Conservation (phyloP, 352 stramenopile genomes). For the Phytophthora sojae region DNA sequence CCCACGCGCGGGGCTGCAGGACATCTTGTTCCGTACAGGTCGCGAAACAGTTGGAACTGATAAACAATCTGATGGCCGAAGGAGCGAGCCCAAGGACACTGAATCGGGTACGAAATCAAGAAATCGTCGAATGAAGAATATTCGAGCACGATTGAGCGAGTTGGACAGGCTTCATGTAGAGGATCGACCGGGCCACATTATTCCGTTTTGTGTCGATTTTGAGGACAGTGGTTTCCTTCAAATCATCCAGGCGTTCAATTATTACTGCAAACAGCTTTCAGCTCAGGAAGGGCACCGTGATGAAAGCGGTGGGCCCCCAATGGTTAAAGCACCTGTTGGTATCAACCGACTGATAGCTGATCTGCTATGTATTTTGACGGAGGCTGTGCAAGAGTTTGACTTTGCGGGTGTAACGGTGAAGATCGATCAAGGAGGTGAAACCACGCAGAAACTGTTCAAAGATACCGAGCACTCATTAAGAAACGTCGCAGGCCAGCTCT, state of each 20-base stretch:
- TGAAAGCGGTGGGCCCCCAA: background rate
- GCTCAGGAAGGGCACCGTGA: background rate
- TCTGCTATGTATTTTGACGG: conserved; percentile 43
- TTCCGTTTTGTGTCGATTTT: conserved; percentile 77
- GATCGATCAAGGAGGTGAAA: conserved; percentile 24
- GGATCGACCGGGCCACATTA: conserved; percentile 61
- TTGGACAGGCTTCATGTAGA: conserved; percentile 39
- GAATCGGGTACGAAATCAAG: conserved; percentile 46
- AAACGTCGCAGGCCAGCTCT: conserved; percentile 22
- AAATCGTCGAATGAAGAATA: conserved; percentile 66
- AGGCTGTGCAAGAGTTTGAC: conserved; percentile 50
- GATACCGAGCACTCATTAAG: conserved; percentile 33
- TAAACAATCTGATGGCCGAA: conserved; percentile 8
- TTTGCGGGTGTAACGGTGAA: conserved; percentile 41
- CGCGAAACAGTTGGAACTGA: conserved; percentile 32
- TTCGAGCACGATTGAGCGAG: conserved; percentile 53
- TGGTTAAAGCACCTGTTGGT: background rate
- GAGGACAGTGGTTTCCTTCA: conserved; percentile 49
- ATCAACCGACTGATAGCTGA: conserved; percentile 28
- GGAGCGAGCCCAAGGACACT: conserved; percentile 13
- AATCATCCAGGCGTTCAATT: conserved; percentile 39
- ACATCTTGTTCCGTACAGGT: conserved; percentile 54
- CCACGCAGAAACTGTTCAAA: conserved; percentile 32
- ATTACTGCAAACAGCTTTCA: conserved; percentile 29
- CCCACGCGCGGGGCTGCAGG: conserved; percentile 48